These are phyloP conservation scores for Ceratonia siliqua DNA, from an alignment of 306 rosid genomes.

Conservation along the genomic window DNA sequence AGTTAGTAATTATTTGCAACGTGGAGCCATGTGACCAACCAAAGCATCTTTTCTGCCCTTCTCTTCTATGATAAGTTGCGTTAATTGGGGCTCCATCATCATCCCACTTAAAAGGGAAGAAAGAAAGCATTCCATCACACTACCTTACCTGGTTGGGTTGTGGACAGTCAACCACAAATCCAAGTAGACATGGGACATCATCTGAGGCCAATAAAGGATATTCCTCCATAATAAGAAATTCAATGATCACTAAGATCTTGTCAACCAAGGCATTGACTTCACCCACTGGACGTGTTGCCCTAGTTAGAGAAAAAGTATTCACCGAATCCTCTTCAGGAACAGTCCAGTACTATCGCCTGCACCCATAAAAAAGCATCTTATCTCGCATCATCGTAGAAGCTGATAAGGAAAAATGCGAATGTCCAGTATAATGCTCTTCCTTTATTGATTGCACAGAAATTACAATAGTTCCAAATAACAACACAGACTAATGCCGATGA, in stretches of 20 bases:
- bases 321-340: constrained; percentile 82
- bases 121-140: constrained; percentile 30
- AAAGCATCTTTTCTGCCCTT: too few species aligned
- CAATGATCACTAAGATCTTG: constrained; percentile 87
- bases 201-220: constrained; percentile 70
- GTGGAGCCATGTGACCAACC: too few species aligned
- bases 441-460: too few species aligned
- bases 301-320: constrained; percentile 67
- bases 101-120: constrained; percentile 7
- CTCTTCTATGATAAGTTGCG: too few species aligned
- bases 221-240: constrained; percentile 85
- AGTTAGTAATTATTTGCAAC: too few species aligned
- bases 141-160: constrained; percentile 85
- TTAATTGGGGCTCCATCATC: too few species aligned
- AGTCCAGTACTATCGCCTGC: constrained; percentile 95
- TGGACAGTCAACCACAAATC: constrained; percentile 91
- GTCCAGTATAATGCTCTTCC: too few species aligned
- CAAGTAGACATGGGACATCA: constrained; percentile 82
- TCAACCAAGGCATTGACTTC: constrained; percentile 99
- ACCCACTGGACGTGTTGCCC: constrained; percentile 76
- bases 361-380: too few species aligned
- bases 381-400: too few species aligned
- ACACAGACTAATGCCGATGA: too few species aligned
- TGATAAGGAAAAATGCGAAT: too few species aligned
- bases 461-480: too few species aligned